Percentiles rank a stretch among this genome's conserved stretches.
These are phyloP conservation scores for Lotus japonicus DNA, from an alignment of 306 rosid genomes.

Conservation along the genomic window DNA sequence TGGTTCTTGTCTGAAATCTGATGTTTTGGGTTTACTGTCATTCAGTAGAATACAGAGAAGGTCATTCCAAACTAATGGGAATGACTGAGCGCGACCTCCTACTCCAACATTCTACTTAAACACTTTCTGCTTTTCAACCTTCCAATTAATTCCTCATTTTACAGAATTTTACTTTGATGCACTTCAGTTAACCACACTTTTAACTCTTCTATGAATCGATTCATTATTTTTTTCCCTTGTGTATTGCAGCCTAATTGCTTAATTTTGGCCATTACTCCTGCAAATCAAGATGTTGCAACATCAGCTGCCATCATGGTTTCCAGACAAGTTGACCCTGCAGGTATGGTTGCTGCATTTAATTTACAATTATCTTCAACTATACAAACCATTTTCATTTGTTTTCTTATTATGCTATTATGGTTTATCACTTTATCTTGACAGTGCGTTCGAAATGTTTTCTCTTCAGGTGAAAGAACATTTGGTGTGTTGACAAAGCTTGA, in stretches of 20 bases:
- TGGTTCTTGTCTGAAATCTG: neutral
- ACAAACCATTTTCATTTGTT: neutral
- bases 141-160: neutral
- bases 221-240: neutral
- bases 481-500: conserved; percentile 93
- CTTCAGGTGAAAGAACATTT: conserved; percentile 75
- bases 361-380: conserved; percentile 1
- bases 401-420: neutral
- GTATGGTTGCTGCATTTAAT: conserved; percentile 27
- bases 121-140: neutral
- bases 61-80: neutral
- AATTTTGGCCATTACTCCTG: conserved; percentile 88
- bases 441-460: neutral
- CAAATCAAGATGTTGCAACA: conserved; percentile 90
- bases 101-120: neutral
- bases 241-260: conserved; percentile 73
- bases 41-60: conserved; percentile 2
- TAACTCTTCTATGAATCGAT: neutral
- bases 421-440: conserved; percentile 14
- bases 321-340: conserved; percentile 85
- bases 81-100: neutral
- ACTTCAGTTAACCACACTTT: neutral
- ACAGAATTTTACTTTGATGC: neutral
- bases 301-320: conserved; percentile 85
- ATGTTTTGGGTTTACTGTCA: neutral